A percentile compares a stretch with the other conserved stretches of the same genome.
phyloP scores from a whole-genome alignment of 73 alveolate genomes.

The Halteria grandinella region DNA sequence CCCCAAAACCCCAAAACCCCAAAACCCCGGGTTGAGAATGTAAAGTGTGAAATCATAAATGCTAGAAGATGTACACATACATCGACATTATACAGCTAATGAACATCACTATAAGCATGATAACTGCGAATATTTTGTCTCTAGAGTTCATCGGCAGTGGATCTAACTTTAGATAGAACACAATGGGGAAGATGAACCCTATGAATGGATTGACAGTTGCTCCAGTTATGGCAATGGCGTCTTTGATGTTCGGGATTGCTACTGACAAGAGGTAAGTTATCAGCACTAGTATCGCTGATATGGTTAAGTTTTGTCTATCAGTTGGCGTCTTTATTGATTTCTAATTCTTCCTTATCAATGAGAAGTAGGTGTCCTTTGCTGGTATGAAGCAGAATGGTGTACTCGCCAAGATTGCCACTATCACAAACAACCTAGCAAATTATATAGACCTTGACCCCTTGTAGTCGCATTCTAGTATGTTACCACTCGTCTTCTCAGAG shows the following conservation, averaged over 20 bases:
- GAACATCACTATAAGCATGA: not conserved
- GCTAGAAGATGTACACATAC: not conserved
- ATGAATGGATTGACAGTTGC: constrained; percentile 45
- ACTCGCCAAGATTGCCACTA: not conserved
- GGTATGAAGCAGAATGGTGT: too few species aligned
- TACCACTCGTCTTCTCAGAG: not conserved
- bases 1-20: too few species aligned
- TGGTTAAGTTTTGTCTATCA: not conserved
- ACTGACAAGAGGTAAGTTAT: not conserved
- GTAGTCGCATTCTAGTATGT: not conserved
- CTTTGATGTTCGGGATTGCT: constrained; percentile 9
- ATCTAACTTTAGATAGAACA: constrained; percentile 29
- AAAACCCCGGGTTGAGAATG: too few species aligned
- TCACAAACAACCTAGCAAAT: not conserved
- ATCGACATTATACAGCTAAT: not conserved
- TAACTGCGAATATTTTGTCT: constrained; percentile 7
- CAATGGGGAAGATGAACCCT: constrained; percentile 38
- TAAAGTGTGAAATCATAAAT: too few species aligned
- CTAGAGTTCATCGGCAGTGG: not conserved
- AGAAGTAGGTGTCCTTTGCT: not conserved
- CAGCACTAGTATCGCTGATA: not conserved
- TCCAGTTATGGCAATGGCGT: constrained; percentile 15
- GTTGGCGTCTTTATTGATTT: not conserved
- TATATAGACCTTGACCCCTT: not conserved
- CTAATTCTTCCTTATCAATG: not conserved